Evolutionary conservation across 768 basidiomycete genomes (phyloP).

Genomic region (Holtermannia corniformis): DNA sequence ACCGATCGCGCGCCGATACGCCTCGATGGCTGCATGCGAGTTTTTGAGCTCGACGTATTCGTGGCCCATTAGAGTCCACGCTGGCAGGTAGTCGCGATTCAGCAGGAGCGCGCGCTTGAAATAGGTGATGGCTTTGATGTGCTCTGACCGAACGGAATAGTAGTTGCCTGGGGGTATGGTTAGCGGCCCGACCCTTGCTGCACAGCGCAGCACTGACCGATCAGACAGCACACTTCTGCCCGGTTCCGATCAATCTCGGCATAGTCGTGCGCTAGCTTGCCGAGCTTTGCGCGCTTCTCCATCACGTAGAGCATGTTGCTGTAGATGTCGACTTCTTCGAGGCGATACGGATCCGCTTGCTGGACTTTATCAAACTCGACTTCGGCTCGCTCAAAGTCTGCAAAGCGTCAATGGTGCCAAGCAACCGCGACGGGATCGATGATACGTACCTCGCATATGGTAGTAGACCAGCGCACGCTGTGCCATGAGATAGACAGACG

Average conservation of each 20-base stretch:
- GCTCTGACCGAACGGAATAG: constrained; percentile 83
- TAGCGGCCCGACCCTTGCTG: neutral
- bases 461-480: constrained; percentile 78
- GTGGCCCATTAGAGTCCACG: constrained; percentile 99
- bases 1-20: constrained; percentile 93
- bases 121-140: constrained; percentile 92
- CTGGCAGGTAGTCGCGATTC: constrained; percentile 86
- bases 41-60: constrained; percentile 99
- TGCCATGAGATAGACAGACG: constrained; percentile 75
- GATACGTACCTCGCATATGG: constrained; percentile 83
- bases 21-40: constrained; percentile 95
- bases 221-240: constrained; percentile 90
- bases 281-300: constrained; percentile 76
- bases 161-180: constrained; percentile 68
- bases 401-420: neutral
- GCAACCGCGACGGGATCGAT: constrained; percentile 20
- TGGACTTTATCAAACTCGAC: constrained; percentile 75
- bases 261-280: constrained; percentile 84
- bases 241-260: constrained; percentile 80
- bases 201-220: constrained; percentile 54
- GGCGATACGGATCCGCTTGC: constrained; percentile 67
- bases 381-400: constrained; percentile 83
- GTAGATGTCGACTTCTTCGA: constrained; percentile 91
- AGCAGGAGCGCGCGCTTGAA: constrained; percentile 91
- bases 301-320: constrained; percentile 96